Percentiles rank a stretch among this genome's conserved stretches.
Conservation (phyloP, 2,329 filamentous ascomycete species). For the Penicillium olsonii region DNA sequence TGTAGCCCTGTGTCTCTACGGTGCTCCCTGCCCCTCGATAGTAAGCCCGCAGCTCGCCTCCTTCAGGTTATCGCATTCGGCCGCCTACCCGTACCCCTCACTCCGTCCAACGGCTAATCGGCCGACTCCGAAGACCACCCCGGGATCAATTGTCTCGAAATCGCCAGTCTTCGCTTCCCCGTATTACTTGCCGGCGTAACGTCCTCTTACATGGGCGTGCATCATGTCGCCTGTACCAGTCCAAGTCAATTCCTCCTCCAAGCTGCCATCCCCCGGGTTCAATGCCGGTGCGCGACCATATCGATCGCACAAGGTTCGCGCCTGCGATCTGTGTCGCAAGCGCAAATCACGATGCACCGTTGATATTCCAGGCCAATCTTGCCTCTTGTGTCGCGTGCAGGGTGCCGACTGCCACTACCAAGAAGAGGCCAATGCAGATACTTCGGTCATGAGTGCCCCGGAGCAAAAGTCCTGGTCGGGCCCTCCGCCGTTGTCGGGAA, state of each 20-base stretch:
- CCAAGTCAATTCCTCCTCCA: constrained; percentile 33
- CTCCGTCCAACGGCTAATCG: constrained; percentile 21
- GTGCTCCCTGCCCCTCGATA: background rate
- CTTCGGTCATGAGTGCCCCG: constrained; percentile 25
- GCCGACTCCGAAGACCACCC: constrained; percentile 24
- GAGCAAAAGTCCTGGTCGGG: constrained; percentile 33
- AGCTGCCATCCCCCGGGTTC: constrained; percentile 38
- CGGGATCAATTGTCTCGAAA: constrained; percentile 15
- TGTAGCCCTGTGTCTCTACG: background rate
- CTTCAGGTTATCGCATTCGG: constrained; percentile 16
- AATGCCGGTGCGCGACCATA: constrained; percentile 56
- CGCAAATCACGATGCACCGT: constrained; percentile 64
- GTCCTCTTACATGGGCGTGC: constrained; percentile 16
- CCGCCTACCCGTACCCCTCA: constrained; percentile 24
- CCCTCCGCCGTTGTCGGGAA: constrained; percentile 13
- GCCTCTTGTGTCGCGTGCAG: constrained; percentile 61
- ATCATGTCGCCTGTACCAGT: constrained; percentile 36
- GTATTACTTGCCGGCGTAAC: constrained; percentile 5
- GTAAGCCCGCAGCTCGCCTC: background rate
- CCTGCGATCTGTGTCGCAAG: constrained; percentile 61
- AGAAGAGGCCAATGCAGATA: constrained; percentile 35
- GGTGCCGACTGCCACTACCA: constrained; percentile 60
- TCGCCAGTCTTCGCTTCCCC: constrained; percentile 6
- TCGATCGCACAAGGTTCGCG: constrained; percentile 62
- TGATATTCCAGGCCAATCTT: constrained; percentile 54